These are phyloP conservation scores for Massariosphaeria phaeospora DNA, from an alignment of 495 filamentous ascomycete species.

Conservation along the genomic window DNA sequence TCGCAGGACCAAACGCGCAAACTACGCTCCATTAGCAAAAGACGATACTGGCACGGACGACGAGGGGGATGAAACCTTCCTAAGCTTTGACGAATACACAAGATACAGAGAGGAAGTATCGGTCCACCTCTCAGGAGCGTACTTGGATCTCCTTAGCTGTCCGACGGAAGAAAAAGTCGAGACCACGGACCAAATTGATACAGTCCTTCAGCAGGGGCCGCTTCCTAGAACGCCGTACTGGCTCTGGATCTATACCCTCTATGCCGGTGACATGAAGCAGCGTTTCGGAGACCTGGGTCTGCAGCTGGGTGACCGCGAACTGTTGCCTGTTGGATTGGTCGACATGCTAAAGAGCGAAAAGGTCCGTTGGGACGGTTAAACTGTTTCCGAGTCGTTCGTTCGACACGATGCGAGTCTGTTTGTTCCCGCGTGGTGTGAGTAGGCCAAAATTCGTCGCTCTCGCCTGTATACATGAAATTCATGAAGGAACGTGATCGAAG, in stretches of 20 bases:
- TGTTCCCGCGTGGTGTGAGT: too few species aligned
- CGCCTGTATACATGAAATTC: too few species aligned
- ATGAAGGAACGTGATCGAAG: too few species aligned
- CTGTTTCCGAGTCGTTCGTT: too few species aligned
- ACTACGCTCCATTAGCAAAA: neutral
- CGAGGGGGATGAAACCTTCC: conserved; percentile 39
- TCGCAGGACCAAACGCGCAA: conserved; percentile 5
- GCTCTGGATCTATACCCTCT: conserved; percentile 51
- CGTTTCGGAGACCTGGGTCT: conserved; percentile 50
- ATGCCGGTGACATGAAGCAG: conserved; percentile 48
- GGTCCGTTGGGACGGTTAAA: conserved; percentile 49
- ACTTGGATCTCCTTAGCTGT: conserved; percentile 28
- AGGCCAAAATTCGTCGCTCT: too few species aligned
- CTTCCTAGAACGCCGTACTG: conserved; percentile 38
- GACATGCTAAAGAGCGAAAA: conserved; percentile 50
- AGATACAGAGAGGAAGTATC: conserved; percentile 43
- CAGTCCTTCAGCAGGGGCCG: conserved; percentile 4
- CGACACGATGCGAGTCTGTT: too few species aligned
- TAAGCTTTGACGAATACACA: conserved; percentile 48
- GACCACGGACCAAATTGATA: conserved; percentile 11
- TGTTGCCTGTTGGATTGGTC: conserved; percentile 53
- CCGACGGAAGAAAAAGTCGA: conserved; percentile 27
- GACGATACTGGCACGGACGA: neutral
- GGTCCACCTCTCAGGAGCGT: conserved; percentile 28
- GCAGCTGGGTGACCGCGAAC: conserved; percentile 50